Conservation (phyloP, 2,329 filamentous ascomycete species). For the Hyphodiscus sp. region DNA sequence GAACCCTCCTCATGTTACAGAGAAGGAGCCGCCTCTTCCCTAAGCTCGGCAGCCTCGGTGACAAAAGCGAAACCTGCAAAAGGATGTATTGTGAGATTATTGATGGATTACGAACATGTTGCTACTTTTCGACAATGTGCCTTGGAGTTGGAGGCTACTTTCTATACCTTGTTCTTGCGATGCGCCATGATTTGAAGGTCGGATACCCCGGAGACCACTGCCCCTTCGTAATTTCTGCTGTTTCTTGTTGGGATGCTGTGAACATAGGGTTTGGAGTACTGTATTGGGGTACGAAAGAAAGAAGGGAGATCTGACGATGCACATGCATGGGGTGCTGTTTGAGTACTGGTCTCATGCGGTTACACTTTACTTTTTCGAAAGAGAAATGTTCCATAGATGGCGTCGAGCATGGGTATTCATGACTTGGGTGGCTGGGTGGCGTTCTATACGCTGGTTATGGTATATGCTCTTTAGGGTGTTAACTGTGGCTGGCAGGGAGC, state of each 20-base stretch:
- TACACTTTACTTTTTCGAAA: not conserved
- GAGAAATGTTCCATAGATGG: not conserved
- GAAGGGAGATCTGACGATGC: not conserved
- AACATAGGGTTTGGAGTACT: conserved; percentile 7
- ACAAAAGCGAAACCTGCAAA: not conserved
- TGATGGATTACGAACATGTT: not conserved
- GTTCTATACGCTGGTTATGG: not conserved
- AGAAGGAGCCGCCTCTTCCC: conserved; percentile 9
- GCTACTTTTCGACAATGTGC: not conserved
- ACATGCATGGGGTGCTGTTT: conserved; percentile 1
- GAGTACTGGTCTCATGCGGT: not conserved
- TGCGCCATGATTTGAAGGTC: conserved; percentile 12
- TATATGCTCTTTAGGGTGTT: not conserved
- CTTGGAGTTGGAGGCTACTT: not conserved
- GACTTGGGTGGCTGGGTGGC: conserved; percentile 1
- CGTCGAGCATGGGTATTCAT: not conserved
- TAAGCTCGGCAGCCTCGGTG: not conserved
- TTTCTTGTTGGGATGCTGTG: not conserved
- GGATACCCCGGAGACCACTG: conserved; percentile 20
- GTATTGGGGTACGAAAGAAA: not conserved
- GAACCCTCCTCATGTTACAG: conserved; percentile 8
- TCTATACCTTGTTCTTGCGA: conserved; percentile 12
- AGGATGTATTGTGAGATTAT: conserved; percentile 3
- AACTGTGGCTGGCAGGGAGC: not conserved
- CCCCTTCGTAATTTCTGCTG: conserved; percentile 4